Evolutionary conservation across 2,329 filamentous ascomycete genomes (phyloP).

Genomic region (Colletotrichum sojae): DNA sequence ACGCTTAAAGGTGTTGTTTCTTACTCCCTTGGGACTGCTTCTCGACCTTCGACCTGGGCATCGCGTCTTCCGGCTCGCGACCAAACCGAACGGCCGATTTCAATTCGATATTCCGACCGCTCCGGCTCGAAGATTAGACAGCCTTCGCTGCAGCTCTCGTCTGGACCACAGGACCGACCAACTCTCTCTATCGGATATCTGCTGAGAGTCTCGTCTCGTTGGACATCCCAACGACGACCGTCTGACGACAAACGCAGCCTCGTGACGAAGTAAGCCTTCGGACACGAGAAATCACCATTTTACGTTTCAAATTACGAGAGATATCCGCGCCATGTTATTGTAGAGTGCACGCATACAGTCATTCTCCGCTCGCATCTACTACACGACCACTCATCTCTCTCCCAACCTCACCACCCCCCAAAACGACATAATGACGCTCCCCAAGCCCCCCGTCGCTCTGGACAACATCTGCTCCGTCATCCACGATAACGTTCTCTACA

Average conservation of each 20-base stretch:
- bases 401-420: background rate
- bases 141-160: constrained; percentile 16
- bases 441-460: constrained; percentile 78
- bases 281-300: background rate
- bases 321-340: constrained; percentile 19
- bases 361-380: constrained; percentile 8
- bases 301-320: constrained; percentile 12
- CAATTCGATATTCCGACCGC: constrained; percentile 21
- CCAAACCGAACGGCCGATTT: constrained; percentile 18
- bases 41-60: constrained; percentile 33
- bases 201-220: background rate
- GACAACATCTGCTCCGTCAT: constrained; percentile 86
- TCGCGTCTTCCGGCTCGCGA: constrained; percentile 18
- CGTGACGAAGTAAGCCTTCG: background rate
- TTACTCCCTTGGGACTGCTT: constrained; percentile 27
- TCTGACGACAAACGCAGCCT: constrained; percentile 3
- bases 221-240: background rate
- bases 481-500: constrained; percentile 86
- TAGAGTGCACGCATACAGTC: constrained; percentile 29
- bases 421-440: constrained; percentile 74
- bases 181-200: background rate
- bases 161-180: background rate
- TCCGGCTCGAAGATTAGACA: constrained; percentile 23
- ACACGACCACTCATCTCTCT: constrained; percentile 4
- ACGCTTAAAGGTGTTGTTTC: constrained; percentile 20